Conservation (phyloP, 306 rosid species). For the Luffa aegyptiaca region DNA sequence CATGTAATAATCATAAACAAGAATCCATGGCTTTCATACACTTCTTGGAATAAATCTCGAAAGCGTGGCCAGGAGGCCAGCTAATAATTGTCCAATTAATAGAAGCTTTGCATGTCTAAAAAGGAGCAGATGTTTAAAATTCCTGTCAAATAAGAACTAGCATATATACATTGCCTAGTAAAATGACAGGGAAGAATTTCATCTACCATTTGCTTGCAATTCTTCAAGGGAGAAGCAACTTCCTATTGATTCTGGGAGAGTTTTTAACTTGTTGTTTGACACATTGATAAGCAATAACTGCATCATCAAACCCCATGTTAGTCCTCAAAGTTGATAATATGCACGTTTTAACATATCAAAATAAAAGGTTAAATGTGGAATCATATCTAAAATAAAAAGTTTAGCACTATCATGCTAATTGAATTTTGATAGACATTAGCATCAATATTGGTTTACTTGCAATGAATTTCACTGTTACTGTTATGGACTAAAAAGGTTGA, state of each 20-base stretch:
- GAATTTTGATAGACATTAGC: neutral
- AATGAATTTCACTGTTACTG: neutral
- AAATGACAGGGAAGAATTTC: neutral
- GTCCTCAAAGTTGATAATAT: conserved; percentile 9
- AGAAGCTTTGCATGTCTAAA: neutral
- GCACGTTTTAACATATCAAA: neutral
- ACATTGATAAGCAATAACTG: conserved; percentile 78
- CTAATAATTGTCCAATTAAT: neutral
- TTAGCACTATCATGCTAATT: neutral
- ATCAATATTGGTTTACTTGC: neutral
- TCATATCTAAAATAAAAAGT: neutral
- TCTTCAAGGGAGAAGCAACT: conserved; percentile 95
- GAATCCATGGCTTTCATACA: neutral
- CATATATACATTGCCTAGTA: neutral
- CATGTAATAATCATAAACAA: neutral
- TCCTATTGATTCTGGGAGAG: conserved; percentile 92
- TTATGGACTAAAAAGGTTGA: no score
- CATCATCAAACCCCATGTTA: conserved; percentile 28
- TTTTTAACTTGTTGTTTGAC: conserved; percentile 67
- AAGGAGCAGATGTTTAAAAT: conserved; percentile 5
- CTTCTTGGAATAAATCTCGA: neutral
- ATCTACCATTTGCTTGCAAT: conserved; percentile 78
- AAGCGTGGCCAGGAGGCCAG: neutral
- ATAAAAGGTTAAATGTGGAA: neutral
- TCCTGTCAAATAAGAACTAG: neutral